Conservation (phyloP, 2,329 filamentous ascomycete genomes). For the Exophiala sp. region DNA sequence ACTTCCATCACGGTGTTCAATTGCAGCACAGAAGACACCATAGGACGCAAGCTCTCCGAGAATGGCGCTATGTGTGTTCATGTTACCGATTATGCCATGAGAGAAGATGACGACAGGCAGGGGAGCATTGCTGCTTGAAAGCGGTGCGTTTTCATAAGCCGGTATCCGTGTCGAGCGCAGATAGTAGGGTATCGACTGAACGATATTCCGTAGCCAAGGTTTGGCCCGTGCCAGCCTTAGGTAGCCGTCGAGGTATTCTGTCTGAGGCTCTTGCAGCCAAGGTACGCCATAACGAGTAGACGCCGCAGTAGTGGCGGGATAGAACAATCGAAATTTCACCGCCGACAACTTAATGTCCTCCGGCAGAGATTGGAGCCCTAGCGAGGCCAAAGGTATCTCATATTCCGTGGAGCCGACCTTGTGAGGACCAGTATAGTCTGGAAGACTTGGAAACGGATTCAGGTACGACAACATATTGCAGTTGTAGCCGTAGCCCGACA, state of each 20-base stretch:
- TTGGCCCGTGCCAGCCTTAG: constrained; percentile 55
- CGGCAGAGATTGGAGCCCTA: constrained; percentile 48
- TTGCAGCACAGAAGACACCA: constrained; percentile 74
- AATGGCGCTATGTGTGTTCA: constrained; percentile 81
- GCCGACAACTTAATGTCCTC: constrained; percentile 61
- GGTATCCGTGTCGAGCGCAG: constrained; percentile 28
- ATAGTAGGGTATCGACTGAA: constrained; percentile 37
- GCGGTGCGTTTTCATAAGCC: constrained; percentile 46
- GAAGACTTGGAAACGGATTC: constrained; percentile 65
- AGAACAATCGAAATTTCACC: constrained; percentile 76
- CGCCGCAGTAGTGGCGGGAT: constrained; percentile 56
- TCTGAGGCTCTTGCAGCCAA: constrained; percentile 76
- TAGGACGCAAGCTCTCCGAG: constrained; percentile 76
- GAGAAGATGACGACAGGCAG: constrained; percentile 86
- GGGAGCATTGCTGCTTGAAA: constrained; percentile 54
- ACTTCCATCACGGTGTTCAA: constrained; percentile 80
- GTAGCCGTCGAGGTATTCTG: constrained; percentile 70
- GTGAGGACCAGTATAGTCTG: constrained; percentile 71
- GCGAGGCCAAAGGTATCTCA: constrained; percentile 64
- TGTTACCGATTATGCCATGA: constrained; percentile 74
- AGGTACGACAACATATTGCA: constrained; percentile 19
- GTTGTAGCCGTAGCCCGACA: no score
- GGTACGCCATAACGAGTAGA: constrained; percentile 47
- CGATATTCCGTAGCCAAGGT: constrained; percentile 14
- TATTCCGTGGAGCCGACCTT: constrained; percentile 76